Conservation (phyloP, 768 basidiomycete genomes). For the Phylloporus sp. region DNA sequence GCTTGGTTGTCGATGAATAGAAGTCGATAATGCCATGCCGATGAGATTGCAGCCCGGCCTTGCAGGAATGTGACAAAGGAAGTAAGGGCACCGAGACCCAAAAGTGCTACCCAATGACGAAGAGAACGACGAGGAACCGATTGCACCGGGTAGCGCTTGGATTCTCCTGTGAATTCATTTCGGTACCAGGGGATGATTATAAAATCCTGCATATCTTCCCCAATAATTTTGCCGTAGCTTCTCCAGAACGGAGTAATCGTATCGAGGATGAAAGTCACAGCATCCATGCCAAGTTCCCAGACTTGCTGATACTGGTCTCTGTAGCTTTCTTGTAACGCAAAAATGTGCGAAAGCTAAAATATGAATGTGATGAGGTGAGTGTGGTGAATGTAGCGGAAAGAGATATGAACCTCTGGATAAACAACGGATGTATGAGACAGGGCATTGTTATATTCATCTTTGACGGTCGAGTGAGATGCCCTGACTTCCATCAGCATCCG, state of each 20-base stretch:
- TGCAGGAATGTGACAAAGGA: constrained; percentile 52
- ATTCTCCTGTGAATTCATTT: constrained; percentile 78
- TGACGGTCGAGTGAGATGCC: constrained; percentile 48
- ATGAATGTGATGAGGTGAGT: constrained; percentile 5
- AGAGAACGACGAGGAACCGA: constrained; percentile 57
- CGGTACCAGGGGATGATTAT: constrained; percentile 78
- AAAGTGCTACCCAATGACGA: constrained; percentile 63
- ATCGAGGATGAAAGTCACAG: constrained; percentile 68
- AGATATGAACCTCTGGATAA: constrained; percentile 63
- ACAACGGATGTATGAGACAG: constrained; percentile 65
- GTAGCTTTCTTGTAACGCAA: constrained; percentile 72
- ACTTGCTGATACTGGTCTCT: constrained; percentile 75
- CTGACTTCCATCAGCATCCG: constrained; percentile 50
- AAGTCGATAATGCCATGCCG: constrained; percentile 49
- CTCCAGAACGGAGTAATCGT: constrained; percentile 78
- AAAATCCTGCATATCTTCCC: constrained; percentile 74
- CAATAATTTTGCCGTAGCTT: constrained; percentile 76
- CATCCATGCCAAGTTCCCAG: constrained; percentile 79
- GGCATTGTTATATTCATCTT: constrained; percentile 60
- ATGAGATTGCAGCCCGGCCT: constrained; percentile 52
- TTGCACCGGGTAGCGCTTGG: constrained; percentile 58
- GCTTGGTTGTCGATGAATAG: constrained; percentile 55
- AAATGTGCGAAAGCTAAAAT: constrained; percentile 59
- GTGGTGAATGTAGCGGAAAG: not conserved
- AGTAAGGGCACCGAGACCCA: constrained; percentile 45